Evolutionary conservation across 2,329 filamentous ascomycete genomes (phyloP).

Genomic region (Scedosporium apiospermum): DNA sequence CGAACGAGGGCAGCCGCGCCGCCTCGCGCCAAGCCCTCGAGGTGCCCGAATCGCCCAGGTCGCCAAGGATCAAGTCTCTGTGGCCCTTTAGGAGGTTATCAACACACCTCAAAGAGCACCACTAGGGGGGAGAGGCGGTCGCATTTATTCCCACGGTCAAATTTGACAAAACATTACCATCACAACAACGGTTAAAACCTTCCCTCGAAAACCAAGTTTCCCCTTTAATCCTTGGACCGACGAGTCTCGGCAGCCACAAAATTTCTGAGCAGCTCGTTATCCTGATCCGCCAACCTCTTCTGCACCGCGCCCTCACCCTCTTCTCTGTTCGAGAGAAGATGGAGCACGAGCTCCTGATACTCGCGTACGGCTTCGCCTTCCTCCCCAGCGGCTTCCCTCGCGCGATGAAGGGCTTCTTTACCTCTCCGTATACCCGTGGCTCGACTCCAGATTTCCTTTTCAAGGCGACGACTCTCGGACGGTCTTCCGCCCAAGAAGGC

Average conservation of each 20-base stretch:
- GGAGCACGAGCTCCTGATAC: slow-evolving; percentile 47
- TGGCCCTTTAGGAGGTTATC: slow-evolving; percentile 2
- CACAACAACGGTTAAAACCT: not conserved
- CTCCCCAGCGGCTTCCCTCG: slow-evolving; percentile 38
- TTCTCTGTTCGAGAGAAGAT: slow-evolving; percentile 27
- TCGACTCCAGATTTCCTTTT: slow-evolving; percentile 42
- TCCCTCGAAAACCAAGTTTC: not conserved
- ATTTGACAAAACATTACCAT: not conserved
- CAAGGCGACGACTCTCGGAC: slow-evolving; percentile 10
- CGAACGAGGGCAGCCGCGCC: slow-evolving; percentile 6
- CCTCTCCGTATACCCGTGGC: slow-evolving; percentile 49
- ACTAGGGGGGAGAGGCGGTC: not conserved
- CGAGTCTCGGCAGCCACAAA: slow-evolving; percentile 34
- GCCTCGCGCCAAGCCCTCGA: slow-evolving; percentile 15
- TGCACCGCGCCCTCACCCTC: slow-evolving; percentile 27
- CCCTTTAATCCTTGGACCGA: not conserved
- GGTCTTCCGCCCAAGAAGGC: slow-evolving; percentile 8
- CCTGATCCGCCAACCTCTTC: slow-evolving; percentile 35
- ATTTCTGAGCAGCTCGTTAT: slow-evolving; percentile 38
- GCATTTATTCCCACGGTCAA: not conserved
- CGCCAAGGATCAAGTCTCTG: slow-evolving; percentile 33
- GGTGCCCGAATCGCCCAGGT: slow-evolving; percentile 27
- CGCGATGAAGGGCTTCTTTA: slow-evolving; percentile 40
- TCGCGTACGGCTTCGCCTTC: slow-evolving; percentile 51
- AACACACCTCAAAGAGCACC: slow-evolving; percentile 10